These are phyloP conservation scores for Cercospora nicotianae DNA, from an alignment of 2,329 filamentous ascomycete species.

Conservation along the genomic window DNA sequence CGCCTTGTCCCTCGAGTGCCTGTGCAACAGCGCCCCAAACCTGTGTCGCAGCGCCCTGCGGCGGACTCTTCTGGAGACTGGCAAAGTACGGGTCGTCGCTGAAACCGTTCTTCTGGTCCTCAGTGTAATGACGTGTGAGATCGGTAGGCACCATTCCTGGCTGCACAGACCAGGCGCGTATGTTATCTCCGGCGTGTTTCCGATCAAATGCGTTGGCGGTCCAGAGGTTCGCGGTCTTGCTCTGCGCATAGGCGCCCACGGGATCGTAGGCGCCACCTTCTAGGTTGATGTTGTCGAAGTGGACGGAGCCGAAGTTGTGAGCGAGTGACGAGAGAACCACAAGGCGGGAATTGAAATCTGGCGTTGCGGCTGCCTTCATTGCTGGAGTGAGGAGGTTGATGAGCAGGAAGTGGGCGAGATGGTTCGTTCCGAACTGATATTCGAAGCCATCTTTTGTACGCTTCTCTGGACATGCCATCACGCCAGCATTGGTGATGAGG, in stretches of 20 bases:
- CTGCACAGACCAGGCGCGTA: background rate
- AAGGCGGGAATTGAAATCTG: background rate
- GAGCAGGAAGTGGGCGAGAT: background rate
- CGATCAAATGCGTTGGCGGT: background rate
- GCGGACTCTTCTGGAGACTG: background rate
- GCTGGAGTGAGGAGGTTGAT: background rate
- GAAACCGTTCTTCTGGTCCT: background rate
- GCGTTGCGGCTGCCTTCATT: background rate
- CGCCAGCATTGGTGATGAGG: background rate
- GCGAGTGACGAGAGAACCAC: background rate
- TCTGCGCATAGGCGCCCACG: background rate
- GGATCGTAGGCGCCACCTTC: background rate
- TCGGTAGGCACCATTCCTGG: background rate
- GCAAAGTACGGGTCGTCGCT: background rate
- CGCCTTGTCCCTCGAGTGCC: background rate
- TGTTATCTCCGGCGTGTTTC: background rate
- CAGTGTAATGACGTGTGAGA: background rate
- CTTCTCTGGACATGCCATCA: background rate
- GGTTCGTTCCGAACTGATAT: background rate
- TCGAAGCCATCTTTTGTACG: background rate
- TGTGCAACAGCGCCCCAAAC: background rate
- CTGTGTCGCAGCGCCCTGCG: background rate
- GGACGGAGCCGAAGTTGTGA: background rate
- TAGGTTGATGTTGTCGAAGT: background rate
- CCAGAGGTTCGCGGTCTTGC: background rate